Conservation (phyloP, 768 basidiomycete species). For the Paxillus ammoniavirescens region DNA sequence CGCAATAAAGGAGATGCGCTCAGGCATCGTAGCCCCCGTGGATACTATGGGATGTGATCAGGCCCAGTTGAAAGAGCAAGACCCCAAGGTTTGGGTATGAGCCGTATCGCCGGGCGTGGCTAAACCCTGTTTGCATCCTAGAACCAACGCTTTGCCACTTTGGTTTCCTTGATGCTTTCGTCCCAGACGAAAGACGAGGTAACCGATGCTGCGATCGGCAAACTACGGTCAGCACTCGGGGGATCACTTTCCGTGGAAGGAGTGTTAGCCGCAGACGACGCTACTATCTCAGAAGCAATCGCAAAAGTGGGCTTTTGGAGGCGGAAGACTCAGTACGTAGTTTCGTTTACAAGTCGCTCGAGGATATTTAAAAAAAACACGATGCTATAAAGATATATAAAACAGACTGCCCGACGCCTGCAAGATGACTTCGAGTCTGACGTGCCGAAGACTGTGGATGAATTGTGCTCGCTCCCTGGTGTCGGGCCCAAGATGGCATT, state of each 20-base stretch:
- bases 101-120: background rate
- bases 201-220: constrained; percentile 73
- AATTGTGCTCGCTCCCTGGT: constrained; percentile 82
- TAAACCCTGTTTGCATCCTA: constrained; percentile 27
- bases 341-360: background rate
- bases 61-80: constrained; percentile 59
- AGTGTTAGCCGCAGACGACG: constrained; percentile 60
- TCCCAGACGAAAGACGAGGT: constrained; percentile 95
- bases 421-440: constrained; percentile 76
- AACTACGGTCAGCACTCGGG: constrained; percentile 70
- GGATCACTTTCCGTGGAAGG: constrained; percentile 78
- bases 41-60: constrained; percentile 90
- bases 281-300: constrained; percentile 71
- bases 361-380: background rate
- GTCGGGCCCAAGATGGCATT: constrained; percentile 99
- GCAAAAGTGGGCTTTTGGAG: constrained; percentile 93
- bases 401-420: constrained; percentile 67
- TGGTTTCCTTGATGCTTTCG: constrained; percentile 92
- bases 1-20: constrained; percentile 74
- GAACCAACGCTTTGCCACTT: constrained; percentile 80
- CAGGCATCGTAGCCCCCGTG: constrained; percentile 74
- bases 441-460: constrained; percentile 86
- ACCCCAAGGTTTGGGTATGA: constrained; percentile 54
- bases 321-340: constrained; percentile 72
- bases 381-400: constrained; percentile 56